Conservation (phyloP, 805 yeast species). For the Torulaspora delbrueckii region DNA sequence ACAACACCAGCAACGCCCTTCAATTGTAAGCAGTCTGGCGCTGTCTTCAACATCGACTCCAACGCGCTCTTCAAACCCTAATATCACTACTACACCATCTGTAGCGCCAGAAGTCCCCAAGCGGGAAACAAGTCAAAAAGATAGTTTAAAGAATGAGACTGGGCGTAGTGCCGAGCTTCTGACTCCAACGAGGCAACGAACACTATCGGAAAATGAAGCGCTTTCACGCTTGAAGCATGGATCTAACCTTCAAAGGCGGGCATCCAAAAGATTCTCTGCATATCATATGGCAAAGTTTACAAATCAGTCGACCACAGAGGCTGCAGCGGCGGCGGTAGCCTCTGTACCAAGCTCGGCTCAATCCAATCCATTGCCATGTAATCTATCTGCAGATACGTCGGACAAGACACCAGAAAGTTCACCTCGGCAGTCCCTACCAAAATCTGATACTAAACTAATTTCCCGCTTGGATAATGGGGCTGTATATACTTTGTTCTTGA, state of each 20-base stretch:
- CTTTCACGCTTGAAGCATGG: slow-evolving; percentile 74
- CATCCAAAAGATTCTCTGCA: slow-evolving; percentile 90
- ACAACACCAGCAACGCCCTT: slow-evolving; percentile 17
- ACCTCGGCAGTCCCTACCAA: background rate
- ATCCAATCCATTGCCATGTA: slow-evolving; percentile 1
- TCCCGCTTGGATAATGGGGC: background rate
- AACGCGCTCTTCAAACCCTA: slow-evolving; percentile 6
- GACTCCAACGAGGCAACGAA: slow-evolving; percentile 7
- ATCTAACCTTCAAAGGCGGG: slow-evolving; percentile 81
- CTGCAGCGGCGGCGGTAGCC: slow-evolving; percentile 23
- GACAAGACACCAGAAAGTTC: slow-evolving; percentile 1
- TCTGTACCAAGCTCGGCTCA: slow-evolving; percentile 10
- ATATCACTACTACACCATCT: slow-evolving; percentile 1
- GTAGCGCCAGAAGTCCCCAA: background rate
- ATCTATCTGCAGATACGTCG: background rate
- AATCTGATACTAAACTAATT: background rate
- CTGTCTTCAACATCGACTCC: slow-evolving; percentile 12
- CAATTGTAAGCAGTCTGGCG: slow-evolving; percentile 12
- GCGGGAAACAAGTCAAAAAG: background rate
- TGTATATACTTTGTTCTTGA: slow-evolving; percentile 41
- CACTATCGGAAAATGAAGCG: slow-evolving; percentile 46
- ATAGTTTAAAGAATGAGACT: background rate
- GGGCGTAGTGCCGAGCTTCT: background rate
- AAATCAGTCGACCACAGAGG: slow-evolving; percentile 37
- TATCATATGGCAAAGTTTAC: slow-evolving; percentile 81